phyloP scores from a whole-genome alignment of 192 early-diverging fungal genomes.

The Spinellus fusiger region DNA sequence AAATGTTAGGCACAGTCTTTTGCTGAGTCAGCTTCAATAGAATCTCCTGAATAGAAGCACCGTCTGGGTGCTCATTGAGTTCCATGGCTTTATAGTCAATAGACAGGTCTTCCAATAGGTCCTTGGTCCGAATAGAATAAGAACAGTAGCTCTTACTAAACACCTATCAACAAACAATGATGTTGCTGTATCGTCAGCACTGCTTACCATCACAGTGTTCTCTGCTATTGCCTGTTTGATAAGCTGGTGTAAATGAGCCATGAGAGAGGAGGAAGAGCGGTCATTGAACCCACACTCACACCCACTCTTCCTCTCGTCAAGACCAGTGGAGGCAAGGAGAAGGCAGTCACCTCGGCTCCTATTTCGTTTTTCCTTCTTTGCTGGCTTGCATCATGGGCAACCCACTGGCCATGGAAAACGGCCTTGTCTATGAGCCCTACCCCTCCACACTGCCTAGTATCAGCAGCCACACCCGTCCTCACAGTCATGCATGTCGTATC shows the following conservation, averaged over 20 bases:
- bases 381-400: no score
- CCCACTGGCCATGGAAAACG: background rate
- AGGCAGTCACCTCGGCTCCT: no score
- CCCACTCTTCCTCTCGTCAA: no score
- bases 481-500: background rate
- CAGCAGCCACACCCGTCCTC: background rate
- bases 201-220: slow-evolving; percentile 15
- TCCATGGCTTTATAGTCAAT: slow-evolving; percentile 54
- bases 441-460: background rate
- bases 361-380: no score
- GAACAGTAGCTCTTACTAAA: slow-evolving; percentile 74
- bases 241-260: no score
- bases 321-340: no score
- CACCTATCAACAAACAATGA: slow-evolving; percentile 35
- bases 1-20: slow-evolving; percentile 67
- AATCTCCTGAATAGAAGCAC: slow-evolving; percentile 48
- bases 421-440: background rate
- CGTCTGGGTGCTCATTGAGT: slow-evolving; percentile 48
- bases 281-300: no score
- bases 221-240: slow-evolving; percentile 16
- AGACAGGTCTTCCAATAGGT: slow-evolving; percentile 42
- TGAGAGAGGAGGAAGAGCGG: no score
- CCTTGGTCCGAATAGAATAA: slow-evolving; percentile 53
- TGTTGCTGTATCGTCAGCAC: background rate
- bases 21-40: slow-evolving; percentile 45